phyloP scores from a whole-genome alignment of 2,329 filamentous ascomycete species.

The Clonostachys solani region DNA sequence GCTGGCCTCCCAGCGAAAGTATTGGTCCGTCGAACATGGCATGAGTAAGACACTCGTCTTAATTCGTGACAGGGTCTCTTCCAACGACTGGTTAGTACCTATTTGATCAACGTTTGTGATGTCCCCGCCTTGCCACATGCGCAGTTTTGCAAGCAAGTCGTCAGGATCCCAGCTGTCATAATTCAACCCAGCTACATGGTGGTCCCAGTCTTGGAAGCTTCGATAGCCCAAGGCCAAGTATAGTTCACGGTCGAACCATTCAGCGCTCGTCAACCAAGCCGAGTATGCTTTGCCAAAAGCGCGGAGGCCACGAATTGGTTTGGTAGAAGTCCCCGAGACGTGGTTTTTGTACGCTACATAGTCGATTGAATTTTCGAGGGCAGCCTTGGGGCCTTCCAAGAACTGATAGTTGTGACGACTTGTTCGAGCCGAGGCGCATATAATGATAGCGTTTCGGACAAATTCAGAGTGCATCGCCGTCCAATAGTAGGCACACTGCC shows the following conservation, averaged over 20 bases:
- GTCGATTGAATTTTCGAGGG: slow-evolving; percentile 31
- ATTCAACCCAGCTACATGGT: slow-evolving; percentile 15
- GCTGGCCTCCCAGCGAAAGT: slow-evolving; percentile 47
- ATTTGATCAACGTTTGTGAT: slow-evolving; percentile 13
- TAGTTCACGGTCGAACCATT: slow-evolving; percentile 37
- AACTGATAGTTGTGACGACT: slow-evolving; percentile 41
- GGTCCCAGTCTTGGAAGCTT: slow-evolving; percentile 29
- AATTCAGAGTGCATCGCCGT: slow-evolving; percentile 34
- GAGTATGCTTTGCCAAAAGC: slow-evolving; percentile 41
- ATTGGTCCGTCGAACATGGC: slow-evolving; percentile 60
- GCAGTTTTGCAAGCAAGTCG: slow-evolving; percentile 31
- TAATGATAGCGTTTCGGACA: slow-evolving; percentile 30
- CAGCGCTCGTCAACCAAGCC: slow-evolving; percentile 38
- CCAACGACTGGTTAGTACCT: slow-evolving; percentile 24
- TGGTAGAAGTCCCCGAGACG: slow-evolving; percentile 9
- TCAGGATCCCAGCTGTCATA: slow-evolving; percentile 36
- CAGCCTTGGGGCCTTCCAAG: slow-evolving; percentile 37
- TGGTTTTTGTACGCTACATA: slow-evolving; percentile 21
- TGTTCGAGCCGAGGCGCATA: slow-evolving; percentile 39
- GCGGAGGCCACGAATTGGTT: slow-evolving; percentile 24
- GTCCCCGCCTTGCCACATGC: slow-evolving; percentile 40
- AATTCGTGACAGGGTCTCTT: slow-evolving; percentile 52
- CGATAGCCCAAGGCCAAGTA: slow-evolving; percentile 27
- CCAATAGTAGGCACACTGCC: slow-evolving; percentile 43
- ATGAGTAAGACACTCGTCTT: slow-evolving; percentile 59